phyloP scores from a whole-genome alignment of 2,329 filamentous ascomycete species.

The Colletotrichum nymphaeae region DNA sequence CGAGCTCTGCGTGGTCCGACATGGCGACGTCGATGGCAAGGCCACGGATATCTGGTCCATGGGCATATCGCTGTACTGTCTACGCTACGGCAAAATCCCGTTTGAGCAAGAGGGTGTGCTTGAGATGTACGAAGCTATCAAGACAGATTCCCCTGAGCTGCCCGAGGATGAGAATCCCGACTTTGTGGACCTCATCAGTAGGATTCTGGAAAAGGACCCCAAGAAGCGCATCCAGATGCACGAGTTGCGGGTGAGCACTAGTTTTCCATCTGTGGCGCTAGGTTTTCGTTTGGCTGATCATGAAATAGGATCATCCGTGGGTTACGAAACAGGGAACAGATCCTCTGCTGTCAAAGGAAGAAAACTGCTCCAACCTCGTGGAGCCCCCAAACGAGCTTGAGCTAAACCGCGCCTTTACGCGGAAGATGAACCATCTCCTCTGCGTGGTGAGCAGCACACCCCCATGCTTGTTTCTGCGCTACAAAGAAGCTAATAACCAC shows the following conservation, averaged over 20 bases:
- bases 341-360: slow-evolving; percentile 80
- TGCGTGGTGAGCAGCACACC: slow-evolving; percentile 72
- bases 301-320: slow-evolving; percentile 85
- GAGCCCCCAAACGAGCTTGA: slow-evolving; percentile 91
- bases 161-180: slow-evolving; percentile 72
- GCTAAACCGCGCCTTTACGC: slow-evolving; percentile 89
- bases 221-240: slow-evolving; percentile 84
- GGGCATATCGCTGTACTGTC: slow-evolving; percentile 93
- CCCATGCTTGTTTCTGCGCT: not conserved
- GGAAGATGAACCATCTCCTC: slow-evolving; percentile 86
- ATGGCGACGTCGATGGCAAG: slow-evolving; percentile 87
- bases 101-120: slow-evolving; percentile 84
- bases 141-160: slow-evolving; percentile 72
- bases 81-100: slow-evolving; percentile 88
- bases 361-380: slow-evolving; percentile 86
- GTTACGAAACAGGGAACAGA: slow-evolving; percentile 86
- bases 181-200: slow-evolving; percentile 80
- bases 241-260: slow-evolving; percentile 77
- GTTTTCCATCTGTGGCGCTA: too few species aligned
- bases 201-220: slow-evolving; percentile 86
- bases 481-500: slow-evolving; percentile 11
- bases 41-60: slow-evolving; percentile 99
- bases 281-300: slow-evolving; percentile 27
- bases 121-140: slow-evolving; percentile 91
- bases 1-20: slow-evolving; percentile 87